Evolutionary conservation across 176 grass and related monocot species (phyloP).

Genomic region (Hyparrhenia diplandra): DNA sequence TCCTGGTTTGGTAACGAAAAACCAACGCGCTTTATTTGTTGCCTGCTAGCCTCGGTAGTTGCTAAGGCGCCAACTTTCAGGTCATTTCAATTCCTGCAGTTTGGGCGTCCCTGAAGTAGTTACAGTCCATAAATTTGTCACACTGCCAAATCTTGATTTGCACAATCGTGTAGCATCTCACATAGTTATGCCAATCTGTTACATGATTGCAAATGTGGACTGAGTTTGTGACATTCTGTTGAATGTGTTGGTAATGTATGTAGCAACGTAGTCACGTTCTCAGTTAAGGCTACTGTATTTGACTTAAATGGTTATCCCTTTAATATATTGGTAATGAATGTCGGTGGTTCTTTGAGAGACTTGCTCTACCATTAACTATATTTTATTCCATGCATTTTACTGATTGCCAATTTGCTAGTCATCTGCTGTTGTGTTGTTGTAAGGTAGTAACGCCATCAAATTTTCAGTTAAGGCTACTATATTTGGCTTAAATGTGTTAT

Average conservation of each 20-base stretch:
- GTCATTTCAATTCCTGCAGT: not conserved
- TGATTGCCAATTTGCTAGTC: not conserved
- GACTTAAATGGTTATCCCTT: not conserved
- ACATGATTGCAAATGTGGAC: not conserved
- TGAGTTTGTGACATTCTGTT: not conserved
- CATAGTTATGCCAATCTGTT: not conserved
- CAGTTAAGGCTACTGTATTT: not conserved
- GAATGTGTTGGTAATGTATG: not conserved
- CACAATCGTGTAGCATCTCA: not conserved
- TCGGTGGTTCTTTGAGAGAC: not conserved
- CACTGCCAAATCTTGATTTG: not conserved
- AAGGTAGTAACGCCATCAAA: not conserved
- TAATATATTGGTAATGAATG: not conserved
- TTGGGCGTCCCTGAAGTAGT: not conserved
- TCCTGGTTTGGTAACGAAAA: not conserved
- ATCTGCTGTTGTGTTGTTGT: not conserved
- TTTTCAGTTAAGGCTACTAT: not conserved
- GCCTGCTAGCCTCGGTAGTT: not conserved
- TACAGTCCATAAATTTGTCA: not conserved
- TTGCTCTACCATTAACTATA: not conserved
- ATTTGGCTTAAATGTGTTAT: not conserved
- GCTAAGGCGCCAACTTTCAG: conserved; percentile 13
- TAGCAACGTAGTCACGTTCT: not conserved
- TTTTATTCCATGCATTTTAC: not conserved
- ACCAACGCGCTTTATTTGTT: not conserved